These are phyloP conservation scores for Geranium rotundifolium DNA, from an alignment of 345 rosid species.

Conservation along the genomic window DNA sequence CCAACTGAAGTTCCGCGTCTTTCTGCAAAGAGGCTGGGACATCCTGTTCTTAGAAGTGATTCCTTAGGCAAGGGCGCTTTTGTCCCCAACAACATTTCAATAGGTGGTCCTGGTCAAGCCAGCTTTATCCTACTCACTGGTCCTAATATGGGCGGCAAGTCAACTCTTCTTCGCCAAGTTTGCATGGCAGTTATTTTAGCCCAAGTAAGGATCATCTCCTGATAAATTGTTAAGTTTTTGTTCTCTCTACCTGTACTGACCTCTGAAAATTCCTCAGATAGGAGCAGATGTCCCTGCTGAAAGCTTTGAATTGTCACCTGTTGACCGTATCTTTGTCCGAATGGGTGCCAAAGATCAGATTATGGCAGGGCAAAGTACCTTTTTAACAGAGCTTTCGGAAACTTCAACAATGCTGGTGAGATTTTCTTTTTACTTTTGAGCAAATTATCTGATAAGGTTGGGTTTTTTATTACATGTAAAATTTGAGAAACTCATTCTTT, in stretches of 20 bases:
- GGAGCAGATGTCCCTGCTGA: conserved; percentile 97
- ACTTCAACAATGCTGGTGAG: conserved; percentile 91
- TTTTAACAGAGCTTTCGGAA: conserved; percentile 92
- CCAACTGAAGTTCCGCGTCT: conserved; percentile 43
- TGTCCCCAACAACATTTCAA: conserved; percentile 69
- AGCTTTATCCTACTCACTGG: conserved; percentile 91
- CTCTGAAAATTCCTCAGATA: conserved; percentile 32
- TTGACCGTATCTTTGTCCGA: conserved; percentile 79
- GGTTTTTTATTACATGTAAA: neutral
- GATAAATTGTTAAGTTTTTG: conserved; percentile 5
- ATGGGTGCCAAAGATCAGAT: conserved; percentile 99
- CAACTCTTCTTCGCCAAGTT: conserved; percentile 97
- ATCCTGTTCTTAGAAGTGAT: conserved; percentile 84
- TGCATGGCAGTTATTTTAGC: conserved; percentile 88
- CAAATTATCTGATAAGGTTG: neutral
- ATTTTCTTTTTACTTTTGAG: conserved; percentile 4
- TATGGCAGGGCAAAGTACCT: conserved; percentile 91
- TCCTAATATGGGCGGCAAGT: conserved; percentile 99
- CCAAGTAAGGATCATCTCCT: conserved; percentile 42
- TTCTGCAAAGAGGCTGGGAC: conserved; percentile 72
- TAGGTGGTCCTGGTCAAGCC: conserved; percentile 60
- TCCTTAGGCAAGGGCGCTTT: conserved; percentile 79
- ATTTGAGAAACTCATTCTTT: neutral
- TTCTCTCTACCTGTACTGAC: neutral
- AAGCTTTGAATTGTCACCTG: conserved; percentile 69